Evolutionary conservation across 164 flowering plant genomes (phyloP).

Genomic region (Piper longum): DNA sequence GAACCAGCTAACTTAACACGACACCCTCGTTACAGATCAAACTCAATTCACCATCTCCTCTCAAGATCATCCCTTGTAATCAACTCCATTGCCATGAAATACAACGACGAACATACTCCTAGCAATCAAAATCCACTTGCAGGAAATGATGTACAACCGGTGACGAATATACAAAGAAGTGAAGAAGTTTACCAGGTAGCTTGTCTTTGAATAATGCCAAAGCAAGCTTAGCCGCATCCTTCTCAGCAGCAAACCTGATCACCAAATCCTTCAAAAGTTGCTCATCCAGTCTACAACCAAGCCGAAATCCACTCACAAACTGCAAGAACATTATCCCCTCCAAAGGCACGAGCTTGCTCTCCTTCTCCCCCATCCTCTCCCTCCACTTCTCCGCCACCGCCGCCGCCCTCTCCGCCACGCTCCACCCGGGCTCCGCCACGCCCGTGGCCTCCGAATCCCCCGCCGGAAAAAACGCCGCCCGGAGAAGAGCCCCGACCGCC

Average conservation of each 20-base stretch:
- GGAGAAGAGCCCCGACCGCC: conserved; percentile 39
- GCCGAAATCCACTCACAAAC: conserved; percentile 30
- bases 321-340: conserved; percentile 56
- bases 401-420: conserved; percentile 25
- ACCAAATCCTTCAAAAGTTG: conserved; percentile 35
- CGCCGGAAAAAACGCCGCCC: conserved; percentile 22
- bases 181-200: conserved; percentile 28
- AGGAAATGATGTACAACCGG: neutral
- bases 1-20: neutral
- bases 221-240: conserved; percentile 56
- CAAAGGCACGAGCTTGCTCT: conserved; percentile 23
- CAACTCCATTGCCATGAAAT: neutral
- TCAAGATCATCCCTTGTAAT: neutral
- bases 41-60: too few species aligned
- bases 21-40: neutral
- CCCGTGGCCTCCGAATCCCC: conserved; percentile 7
- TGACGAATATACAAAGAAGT: neutral
- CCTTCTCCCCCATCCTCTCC: conserved; percentile 19
- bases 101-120: neutral
- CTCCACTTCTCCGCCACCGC: conserved; percentile 26
- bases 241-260: conserved; percentile 26
- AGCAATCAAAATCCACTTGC: neutral
- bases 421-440: conserved; percentile 5
- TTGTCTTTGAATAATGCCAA: conserved; percentile 26
- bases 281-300: conserved; percentile 27